phyloP scores from a whole-genome alignment of 148 eudicot species.

The Silene uniflora region DNA sequence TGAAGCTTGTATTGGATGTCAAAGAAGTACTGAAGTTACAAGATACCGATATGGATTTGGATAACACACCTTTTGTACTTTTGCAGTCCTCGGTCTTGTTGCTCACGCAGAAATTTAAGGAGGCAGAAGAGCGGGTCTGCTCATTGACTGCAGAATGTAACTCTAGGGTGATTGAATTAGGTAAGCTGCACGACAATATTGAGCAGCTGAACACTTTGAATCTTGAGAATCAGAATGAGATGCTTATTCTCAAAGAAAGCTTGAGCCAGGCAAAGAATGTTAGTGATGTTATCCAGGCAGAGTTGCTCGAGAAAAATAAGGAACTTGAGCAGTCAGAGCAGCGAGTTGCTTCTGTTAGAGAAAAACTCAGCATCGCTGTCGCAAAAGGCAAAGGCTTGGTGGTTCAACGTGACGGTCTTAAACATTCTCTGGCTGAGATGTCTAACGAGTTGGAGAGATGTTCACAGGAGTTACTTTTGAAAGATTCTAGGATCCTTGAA shows the following conservation, averaged over 20 bases:
- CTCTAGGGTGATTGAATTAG: constrained; percentile 39
- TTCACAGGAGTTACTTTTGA: constrained; percentile 65
- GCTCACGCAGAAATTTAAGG: constrained; percentile 59
- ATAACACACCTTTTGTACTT: constrained; percentile 33
- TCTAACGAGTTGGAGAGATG: constrained; percentile 70
- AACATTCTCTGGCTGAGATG: constrained; percentile 76
- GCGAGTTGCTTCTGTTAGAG: constrained; percentile 82
- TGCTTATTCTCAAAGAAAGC: constrained; percentile 55
- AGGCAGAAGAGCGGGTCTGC: constrained; percentile 40
- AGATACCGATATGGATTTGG: constrained; percentile 30
- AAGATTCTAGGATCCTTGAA: constrained; percentile 72
- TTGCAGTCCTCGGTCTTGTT: constrained; percentile 50
- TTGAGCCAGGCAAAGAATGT: constrained; percentile 50
- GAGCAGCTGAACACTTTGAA: constrained; percentile 44
- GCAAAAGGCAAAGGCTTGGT: constrained; percentile 96
- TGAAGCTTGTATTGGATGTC: constrained; percentile 60
- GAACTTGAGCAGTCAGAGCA: constrained; percentile 91
- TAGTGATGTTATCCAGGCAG: constrained; percentile 34
- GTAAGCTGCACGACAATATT: constrained; percentile 42
- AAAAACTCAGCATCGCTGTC: constrained; percentile 91
- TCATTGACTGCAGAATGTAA: constrained; percentile 31
- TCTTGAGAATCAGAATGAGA: constrained; percentile 57
- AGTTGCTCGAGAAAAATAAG: constrained; percentile 49
- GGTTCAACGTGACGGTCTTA: constrained; percentile 89
- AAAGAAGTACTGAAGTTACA: constrained; percentile 42